Base-by-base conservation (phyloP, 352 stramenopile genomes). In the Globisporangium middletonii region DNA sequence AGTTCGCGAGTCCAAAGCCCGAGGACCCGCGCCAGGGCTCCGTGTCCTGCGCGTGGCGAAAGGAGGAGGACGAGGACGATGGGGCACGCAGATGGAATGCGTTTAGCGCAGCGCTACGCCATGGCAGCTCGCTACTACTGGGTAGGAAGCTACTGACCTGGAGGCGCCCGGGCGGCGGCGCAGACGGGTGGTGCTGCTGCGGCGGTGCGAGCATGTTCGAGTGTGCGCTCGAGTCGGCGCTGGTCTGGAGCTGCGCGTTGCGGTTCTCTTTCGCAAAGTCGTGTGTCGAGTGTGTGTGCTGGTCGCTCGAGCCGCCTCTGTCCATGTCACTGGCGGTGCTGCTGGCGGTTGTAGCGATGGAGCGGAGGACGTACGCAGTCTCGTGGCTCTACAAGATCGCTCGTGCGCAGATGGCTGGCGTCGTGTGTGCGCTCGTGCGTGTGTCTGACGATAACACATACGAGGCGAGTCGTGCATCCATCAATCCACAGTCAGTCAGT, bases 1-100 rank as follows among this genome's bases (percentile, higher is more conserved):
- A 84, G 60, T 87, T 89, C 30, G 84, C 84, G 58, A 94, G 73
- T 28, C 81, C 81, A 55, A 94, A 94, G 41, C 77, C 73, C 13
- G 74, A 80, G 8, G 79, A 83, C 33, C 69, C 60, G 43, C 78
- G 69, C 83, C 83, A 94, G 37, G 78, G 71, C 27, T 94, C 76
- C 5, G 73, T 60, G 65, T 91, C 77, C 79, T 91, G 53, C 65
- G 55, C 19, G 30, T 51, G 19, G 35, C 50, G 27, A 35, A 44
- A 42, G 28, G 57, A 53, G 13, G 43, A 48, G 43, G n/a, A 38
- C 33, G 33, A 23, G 43, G 43, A 27, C 2, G 43, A 15, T 27
- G 48, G 63, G 44, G 53, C 2, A 72, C 35, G 30, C 59, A 44
- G 38, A 45, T 45, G 54, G 58, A 51, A 44, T 13, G 45, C 59